Evolutionary conservation across 2,329 filamentous ascomycete species (phyloP).

Genomic region (Cladosporium halotolerans): DNA sequence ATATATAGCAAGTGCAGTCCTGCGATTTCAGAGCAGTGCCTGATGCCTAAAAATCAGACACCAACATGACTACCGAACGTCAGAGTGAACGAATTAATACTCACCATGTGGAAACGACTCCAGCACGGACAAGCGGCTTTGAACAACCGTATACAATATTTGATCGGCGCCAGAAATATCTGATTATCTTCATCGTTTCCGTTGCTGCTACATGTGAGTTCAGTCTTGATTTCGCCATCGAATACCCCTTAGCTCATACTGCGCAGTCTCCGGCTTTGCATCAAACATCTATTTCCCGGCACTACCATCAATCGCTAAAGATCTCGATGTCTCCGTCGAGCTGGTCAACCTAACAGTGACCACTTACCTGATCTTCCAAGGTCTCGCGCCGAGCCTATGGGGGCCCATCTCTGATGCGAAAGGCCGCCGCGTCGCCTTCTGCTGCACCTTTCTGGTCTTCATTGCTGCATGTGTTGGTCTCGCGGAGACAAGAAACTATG

Average conservation of each 20-base stretch:
- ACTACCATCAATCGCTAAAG: slow-evolving; percentile 35
- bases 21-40: too few species aligned
- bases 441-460: slow-evolving; percentile 36
- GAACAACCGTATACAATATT: slow-evolving; percentile 45
- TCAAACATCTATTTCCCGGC: slow-evolving; percentile 45
- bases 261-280: slow-evolving; percentile 35
- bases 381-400: slow-evolving; percentile 38
- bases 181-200: slow-evolving; percentile 45
- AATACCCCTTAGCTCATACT: not conserved
- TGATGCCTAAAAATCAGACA: too few species aligned
- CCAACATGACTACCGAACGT: too few species aligned
- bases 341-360: slow-evolving; percentile 41
- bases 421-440: slow-evolving; percentile 37
- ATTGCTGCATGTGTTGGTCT: slow-evolving; percentile 37
- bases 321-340: slow-evolving; percentile 33
- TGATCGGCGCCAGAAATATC: slow-evolving; percentile 42
- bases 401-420: slow-evolving; percentile 36
- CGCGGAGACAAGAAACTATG: slow-evolving; percentile 34
- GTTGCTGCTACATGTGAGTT: slow-evolving; percentile 42
- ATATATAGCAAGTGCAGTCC: too few species aligned
- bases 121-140: not conserved
- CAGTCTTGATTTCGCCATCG: slow-evolving; percentile 14
- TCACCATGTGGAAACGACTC: too few species aligned
- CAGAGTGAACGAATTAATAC: too few species aligned
- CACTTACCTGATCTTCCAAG: slow-evolving; percentile 42